Conservation (phyloP, 2,329 filamentous ascomycete genomes). For the Epichloe brachyelytri region DNA sequence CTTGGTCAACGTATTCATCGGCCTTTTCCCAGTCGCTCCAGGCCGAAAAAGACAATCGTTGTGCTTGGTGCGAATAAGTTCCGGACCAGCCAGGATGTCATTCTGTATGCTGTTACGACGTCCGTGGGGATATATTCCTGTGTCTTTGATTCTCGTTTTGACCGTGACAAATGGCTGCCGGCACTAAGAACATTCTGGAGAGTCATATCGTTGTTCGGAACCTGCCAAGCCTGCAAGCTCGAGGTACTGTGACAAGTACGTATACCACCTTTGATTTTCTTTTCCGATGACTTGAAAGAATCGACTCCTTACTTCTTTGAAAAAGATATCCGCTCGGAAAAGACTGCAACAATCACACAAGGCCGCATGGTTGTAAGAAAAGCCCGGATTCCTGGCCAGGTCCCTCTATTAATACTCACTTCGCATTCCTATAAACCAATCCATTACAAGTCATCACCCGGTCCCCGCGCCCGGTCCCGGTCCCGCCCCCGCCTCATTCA, state of each 20-base stretch:
- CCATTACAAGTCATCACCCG: background rate
- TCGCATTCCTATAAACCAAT: too few relatives aligned
- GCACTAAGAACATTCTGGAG: conserved; percentile 33
- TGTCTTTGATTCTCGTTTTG: conserved; percentile 32
- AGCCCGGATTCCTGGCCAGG: conserved; percentile 16
- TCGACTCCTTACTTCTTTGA: background rate
- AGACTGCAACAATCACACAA: conserved; percentile 22
- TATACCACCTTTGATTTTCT: conserved; percentile 5
- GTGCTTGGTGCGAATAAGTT: conserved; percentile 26
- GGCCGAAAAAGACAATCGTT: conserved; percentile 26
- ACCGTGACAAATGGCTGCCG: conserved; percentile 41
- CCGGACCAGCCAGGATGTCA: conserved; percentile 19
- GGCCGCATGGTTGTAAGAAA: conserved; percentile 15
- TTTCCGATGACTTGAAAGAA: background rate
- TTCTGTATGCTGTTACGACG: conserved; percentile 25
- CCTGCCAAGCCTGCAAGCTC: conserved; percentile 32
- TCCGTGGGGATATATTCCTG: conserved; percentile 31
- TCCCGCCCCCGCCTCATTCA: too few relatives aligned
- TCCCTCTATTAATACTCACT: too few relatives aligned
- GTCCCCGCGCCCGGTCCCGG: too few relatives aligned
- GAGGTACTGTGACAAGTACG: conserved; percentile 35
- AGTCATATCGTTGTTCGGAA: conserved; percentile 35
- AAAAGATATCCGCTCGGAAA: conserved; percentile 19
- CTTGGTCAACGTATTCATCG: conserved; percentile 20
- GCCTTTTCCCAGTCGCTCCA: conserved; percentile 27